Evolutionary conservation across 2,329 filamentous ascomycete species (phyloP), one percentile per base, ranked within the genome.

Genomic region (Fusarium papillatum): DNA sequence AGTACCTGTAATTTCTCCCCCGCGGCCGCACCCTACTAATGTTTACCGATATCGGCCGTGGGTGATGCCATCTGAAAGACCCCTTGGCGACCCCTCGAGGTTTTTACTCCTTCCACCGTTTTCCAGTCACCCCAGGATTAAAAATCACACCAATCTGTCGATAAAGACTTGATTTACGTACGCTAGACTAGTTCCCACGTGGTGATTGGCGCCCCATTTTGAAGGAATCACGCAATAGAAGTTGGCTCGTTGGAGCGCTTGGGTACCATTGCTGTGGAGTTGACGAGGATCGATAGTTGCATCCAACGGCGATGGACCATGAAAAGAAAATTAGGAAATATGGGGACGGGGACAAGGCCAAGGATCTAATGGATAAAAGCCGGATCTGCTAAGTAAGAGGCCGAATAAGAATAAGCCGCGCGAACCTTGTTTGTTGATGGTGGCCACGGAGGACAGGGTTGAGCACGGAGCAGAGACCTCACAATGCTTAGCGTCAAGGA

Each of bases 401-500:
- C 50, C 50, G 29, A 57, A 57, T 57, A 57, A 57, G 50, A 57
- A 57, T 57, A 57, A 57, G 50, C 29, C 50, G 50, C 11, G 48
- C 4, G 13, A 57, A 31, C 29, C 50, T 34, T 16, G 50, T 19
- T 22, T 22, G 29, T 16, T 34, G 50, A 31, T 34, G 50, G 50
- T 57, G 50, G 50, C 19, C 6, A 57, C 29, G 16, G 31, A 34
- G 31, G 31, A 34, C 24, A 31, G 34, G 57, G 57, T 36, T 1
- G 38, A 24, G 36, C 57, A 61, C 57, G 57, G 57, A 61, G 57
- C 57, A 61, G 36, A 29, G 10, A 6, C 57, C 36, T 39, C 36
- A 61, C 57, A 61, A 39, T 61, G 57, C 57, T 61, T 61, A 61
- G 57, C 38, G 57, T 61, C 10, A 17, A 60, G 57, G 57, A 60